Evolutionary conservation across 306 rosid genomes (phyloP).

Genomic region (Cercis canadensis): DNA sequence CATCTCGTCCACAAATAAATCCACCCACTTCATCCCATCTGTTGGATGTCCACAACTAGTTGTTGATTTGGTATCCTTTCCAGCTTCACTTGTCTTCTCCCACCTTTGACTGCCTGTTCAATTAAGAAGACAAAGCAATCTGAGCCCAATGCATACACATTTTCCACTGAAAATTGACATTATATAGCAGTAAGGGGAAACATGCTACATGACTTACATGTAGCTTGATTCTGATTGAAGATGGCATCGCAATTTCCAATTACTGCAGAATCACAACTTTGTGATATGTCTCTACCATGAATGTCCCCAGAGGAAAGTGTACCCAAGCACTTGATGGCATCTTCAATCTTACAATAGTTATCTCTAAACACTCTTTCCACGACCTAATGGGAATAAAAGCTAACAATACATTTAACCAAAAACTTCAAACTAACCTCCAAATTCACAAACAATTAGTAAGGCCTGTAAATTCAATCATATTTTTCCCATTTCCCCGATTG

Average conservation of each 20-base stretch:
- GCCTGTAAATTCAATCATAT: background rate
- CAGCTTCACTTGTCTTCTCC: constrained; percentile 35
- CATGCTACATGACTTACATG: constrained; percentile 29
- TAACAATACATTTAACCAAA: background rate
- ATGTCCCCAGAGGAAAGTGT: constrained; percentile 23
- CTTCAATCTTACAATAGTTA: constrained; percentile 38
- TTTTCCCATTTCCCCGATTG: background rate
- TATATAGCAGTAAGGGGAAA: background rate
- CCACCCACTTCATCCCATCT: constrained; percentile 46
- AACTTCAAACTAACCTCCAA: background rate
- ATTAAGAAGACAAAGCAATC: constrained; percentile 11
- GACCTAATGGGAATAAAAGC: constrained; percentile 26
- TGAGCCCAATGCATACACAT: background rate
- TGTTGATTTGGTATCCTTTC: background rate
- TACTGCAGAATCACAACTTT: constrained; percentile 18
- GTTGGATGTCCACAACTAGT: background rate
- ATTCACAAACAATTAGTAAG: background rate
- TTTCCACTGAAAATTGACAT: constrained; percentile 2
- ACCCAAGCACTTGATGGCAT: constrained; percentile 37
- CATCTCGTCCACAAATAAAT: constrained; percentile 53
- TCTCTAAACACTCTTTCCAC: constrained; percentile 39
- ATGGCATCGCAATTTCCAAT: constrained; percentile 17
- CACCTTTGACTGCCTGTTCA: constrained; percentile 42
- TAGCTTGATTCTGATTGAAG: constrained; percentile 32
- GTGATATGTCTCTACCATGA: constrained; percentile 28